Base-by-base conservation (phyloP, 2,329 filamentous ascomycete species). In the Chlorencoelia australis region DNA sequence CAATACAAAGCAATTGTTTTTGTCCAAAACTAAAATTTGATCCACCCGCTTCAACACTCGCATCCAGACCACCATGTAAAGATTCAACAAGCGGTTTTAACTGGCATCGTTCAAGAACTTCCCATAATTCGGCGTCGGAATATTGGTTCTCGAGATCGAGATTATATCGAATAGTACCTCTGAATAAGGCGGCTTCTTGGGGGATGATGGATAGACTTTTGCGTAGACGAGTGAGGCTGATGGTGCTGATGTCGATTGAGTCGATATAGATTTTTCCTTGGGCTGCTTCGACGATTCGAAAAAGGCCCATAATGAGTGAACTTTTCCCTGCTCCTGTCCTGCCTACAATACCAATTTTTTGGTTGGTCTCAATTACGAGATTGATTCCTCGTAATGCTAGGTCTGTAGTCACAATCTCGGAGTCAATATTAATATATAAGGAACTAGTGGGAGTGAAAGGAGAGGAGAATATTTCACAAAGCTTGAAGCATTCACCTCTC, bases 91-190 rank as follows among this genome's bases (percentile, higher is more conserved):
- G n/a, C n/a, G n/a, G n/a, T n/a, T n/a, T n/a, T n/a, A n/a, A n/a
- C n/a, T n/a, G n/a, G n/a, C n/a, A n/a, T n/a, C n/a, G n/a, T n/a
- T n/a, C n/a, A 4, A 33, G 19, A 22, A 19, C 11, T 4, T 7
- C 29, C 8, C 8, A 13, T 10, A 30, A 11, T 7, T 30, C 15
- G 10, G 11, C 14, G 11, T 30, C 29, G 5, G 29, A n/a, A 2
- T 7, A 18, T 10, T 18, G 10, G 14, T 22, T 7, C 6, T 13
- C 95, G 0, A 88, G 88, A 55, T 95, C 89, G 14, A 96, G 70
- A 55, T 96, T 95, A 57, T 68, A 85, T 43, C 87, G 75, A 42
- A 94, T 80, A 1, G 86, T 94, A 47, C 35, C 87, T 17, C 78
- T 85, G 62, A 94, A 94, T 1, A 94, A 67, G 0, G 86, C 15